Evolutionary conservation across 2,329 filamentous ascomycete species (phyloP).

Genomic region (Penicillium capsulatum): DNA sequence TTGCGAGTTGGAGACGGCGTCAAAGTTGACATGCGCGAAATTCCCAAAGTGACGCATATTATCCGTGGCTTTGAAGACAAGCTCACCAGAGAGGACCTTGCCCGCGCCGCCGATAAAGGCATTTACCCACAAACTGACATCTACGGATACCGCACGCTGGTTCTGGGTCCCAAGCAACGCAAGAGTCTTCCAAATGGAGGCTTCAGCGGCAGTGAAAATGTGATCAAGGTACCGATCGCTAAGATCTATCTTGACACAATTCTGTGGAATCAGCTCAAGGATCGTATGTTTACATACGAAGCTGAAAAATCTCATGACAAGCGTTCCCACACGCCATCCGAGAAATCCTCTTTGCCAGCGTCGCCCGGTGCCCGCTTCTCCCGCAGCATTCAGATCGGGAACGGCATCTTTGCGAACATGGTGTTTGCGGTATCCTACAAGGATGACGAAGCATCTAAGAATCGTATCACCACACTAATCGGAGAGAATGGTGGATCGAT

Average conservation of each 20-base stretch:
- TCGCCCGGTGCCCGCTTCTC: conserved; percentile 51
- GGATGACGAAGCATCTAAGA: conserved; percentile 53
- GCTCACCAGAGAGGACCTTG: conserved; percentile 27
- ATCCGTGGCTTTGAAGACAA: conserved; percentile 41
- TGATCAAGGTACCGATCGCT: conserved; percentile 43
- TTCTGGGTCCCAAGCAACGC: conserved; percentile 42
- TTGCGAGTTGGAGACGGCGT: conserved; percentile 44
- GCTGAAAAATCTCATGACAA: conserved; percentile 17
- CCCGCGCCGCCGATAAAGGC: conserved; percentile 22
- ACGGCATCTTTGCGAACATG: conserved; percentile 70
- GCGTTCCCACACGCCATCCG: conserved; percentile 36
- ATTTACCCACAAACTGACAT: conserved; percentile 39
- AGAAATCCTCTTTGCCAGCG: conserved; percentile 38
- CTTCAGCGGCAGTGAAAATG: conserved; percentile 25
- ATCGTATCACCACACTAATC: conserved; percentile 60
- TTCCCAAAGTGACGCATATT: conserved; percentile 43
- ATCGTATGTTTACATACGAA: conserved; percentile 35
- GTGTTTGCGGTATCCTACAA: conserved; percentile 78
- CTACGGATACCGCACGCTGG: conserved; percentile 40
- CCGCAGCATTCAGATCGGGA: conserved; percentile 32
- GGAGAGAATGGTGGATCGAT: conserved; percentile 67
- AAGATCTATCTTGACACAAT: conserved; percentile 46
- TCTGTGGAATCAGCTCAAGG: conserved; percentile 45
- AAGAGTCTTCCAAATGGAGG: conserved; percentile 38
- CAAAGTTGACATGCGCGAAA: conserved; percentile 43